Evolutionary conservation across 495 filamentous ascomycete genomes (phyloP), one percentile per base, ranked within the genome.

Genomic region (Aspergillus cavernicola): DNA sequence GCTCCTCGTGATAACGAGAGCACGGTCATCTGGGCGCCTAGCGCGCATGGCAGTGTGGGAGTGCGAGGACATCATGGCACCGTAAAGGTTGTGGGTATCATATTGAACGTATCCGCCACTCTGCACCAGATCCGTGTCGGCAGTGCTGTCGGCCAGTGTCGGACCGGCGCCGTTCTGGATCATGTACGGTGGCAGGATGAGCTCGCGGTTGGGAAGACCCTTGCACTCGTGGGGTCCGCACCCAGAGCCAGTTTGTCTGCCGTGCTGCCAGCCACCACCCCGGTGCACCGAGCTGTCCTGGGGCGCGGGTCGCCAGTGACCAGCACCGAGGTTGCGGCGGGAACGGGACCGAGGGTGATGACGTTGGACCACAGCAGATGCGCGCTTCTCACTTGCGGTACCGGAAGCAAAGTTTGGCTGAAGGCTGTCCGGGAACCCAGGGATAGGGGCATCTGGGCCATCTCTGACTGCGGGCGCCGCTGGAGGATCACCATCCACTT

Each of bases 41-140:
- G 72, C 66, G 4, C 81, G 68, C 88, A 95, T 88, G 6, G 88
- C 85, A 6, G 77, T 64, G 48, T 81, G 75, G 18, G 83, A 87
- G 0, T 80, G 69, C 7, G 78, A 69, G 18, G 81, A 84, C 90
- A 95, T 96, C 88, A 95, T 89, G 8, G 81, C 83, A 31, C 90
- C 90, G 65, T 89, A 92, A 8, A 95, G 67, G 63, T 95, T 96
- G 68, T 96, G 90, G 3, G 83, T 85, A 55, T 89, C 90, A 62
- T 92, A 92, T 67, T 90, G 85, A 9, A 69, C 68, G 46, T 83
- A 75, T 1, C 86, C 87, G 55, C 87, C 63, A 0, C 61, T 85
- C 44, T 95, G 88, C 4, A 88, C 74, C 33, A 92, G 64, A 66
- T 90, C 79, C 2, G 89, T 91, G 58, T 85, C 74, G 47, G 90